Evolutionary conservation across 805 yeast genomes (phyloP).

Genomic region (Debaryomyces hansenii): DNA sequence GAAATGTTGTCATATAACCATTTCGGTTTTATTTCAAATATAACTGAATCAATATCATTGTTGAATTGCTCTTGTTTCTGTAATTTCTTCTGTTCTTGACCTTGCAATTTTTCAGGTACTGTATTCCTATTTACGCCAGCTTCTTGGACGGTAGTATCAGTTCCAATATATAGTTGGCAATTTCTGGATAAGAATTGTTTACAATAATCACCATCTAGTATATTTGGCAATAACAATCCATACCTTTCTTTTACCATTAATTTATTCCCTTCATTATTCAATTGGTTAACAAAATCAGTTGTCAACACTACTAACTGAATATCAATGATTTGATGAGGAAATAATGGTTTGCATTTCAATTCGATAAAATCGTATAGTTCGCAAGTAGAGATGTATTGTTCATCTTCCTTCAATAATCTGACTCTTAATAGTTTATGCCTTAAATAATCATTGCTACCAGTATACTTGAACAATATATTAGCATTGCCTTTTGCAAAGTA

Average conservation of each 20-base stretch:
- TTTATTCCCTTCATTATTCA: constrained; percentile 24
- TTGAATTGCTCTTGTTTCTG: background rate
- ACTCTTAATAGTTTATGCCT: constrained; percentile 39
- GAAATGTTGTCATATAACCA: constrained; percentile 52
- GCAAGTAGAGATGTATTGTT: constrained; percentile 37
- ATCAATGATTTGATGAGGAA: constrained; percentile 30
- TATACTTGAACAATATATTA: constrained; percentile 45
- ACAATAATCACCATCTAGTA: constrained; percentile 32
- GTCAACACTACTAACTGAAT: constrained; percentile 32
- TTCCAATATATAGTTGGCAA: constrained; percentile 28
- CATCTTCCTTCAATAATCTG: constrained; percentile 31
- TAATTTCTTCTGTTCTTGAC: constrained; percentile 2
- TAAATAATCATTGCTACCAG: constrained; percentile 33
- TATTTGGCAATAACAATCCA: constrained; percentile 46
- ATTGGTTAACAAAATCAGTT: constrained; percentile 25
- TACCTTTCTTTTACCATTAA: constrained; percentile 40
- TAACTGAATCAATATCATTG: constrained; percentile 16
- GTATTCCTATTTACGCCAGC: background rate
- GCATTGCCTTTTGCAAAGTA: constrained; percentile 50
- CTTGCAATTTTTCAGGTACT: background rate
- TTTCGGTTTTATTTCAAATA: constrained; percentile 60
- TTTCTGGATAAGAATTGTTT: constrained; percentile 32
- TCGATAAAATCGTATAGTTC: constrained; percentile 44
- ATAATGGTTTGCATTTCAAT: constrained; percentile 28
- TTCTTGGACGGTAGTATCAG: background rate